These are phyloP conservation scores for Parietichytrium sp. DNA, from an alignment of 108 stramenopile genomes.

Conservation along the genomic window DNA sequence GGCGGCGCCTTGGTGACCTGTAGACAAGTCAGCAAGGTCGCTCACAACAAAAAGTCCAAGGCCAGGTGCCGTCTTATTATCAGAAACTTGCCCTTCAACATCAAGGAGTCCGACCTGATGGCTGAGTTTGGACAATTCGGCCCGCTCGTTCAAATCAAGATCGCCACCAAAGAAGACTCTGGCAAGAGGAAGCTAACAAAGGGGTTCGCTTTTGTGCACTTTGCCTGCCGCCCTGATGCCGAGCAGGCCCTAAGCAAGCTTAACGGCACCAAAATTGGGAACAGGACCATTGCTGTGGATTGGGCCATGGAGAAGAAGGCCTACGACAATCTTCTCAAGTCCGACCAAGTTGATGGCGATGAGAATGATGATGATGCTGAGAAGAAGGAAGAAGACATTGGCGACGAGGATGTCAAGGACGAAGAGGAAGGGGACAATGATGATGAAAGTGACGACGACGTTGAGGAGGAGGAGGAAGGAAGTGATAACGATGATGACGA, in stretches of 20 bases:
- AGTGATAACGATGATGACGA: neutral
- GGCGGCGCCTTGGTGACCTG: neutral
- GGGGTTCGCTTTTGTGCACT: slow-evolving; percentile 90
- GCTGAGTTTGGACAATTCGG: slow-evolving; percentile 67
- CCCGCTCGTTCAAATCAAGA: slow-evolving; percentile 67
- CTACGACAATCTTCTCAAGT: slow-evolving; percentile 66
- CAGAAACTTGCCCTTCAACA: slow-evolving; percentile 81
- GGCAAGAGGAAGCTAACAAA: slow-evolving; percentile 41
- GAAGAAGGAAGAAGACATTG: slow-evolving; percentile 41
- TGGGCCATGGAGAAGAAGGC: slow-evolving; percentile 69
- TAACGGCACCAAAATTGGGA: slow-evolving; percentile 67
- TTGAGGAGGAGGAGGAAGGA: neutral
- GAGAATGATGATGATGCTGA: neutral
- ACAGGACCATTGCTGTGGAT: slow-evolving; percentile 79
- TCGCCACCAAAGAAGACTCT: slow-evolving; percentile 66
- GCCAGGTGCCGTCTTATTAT: slow-evolving; percentile 70
- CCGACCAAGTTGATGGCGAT: neutral
- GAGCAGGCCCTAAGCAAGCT: slow-evolving; percentile 65
- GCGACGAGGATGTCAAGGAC: slow-evolving; percentile 42
- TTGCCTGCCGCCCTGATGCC: slow-evolving; percentile 66
- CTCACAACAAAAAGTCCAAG: neutral
- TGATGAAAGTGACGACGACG: neutral
- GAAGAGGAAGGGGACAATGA: slow-evolving; percentile 37
- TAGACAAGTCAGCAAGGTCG: neutral
- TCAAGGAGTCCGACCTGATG: slow-evolving; percentile 70